Evolutionary conservation across 495 filamentous ascomycete species (phyloP).

Genomic region (Corynascus novoguineensis): DNA sequence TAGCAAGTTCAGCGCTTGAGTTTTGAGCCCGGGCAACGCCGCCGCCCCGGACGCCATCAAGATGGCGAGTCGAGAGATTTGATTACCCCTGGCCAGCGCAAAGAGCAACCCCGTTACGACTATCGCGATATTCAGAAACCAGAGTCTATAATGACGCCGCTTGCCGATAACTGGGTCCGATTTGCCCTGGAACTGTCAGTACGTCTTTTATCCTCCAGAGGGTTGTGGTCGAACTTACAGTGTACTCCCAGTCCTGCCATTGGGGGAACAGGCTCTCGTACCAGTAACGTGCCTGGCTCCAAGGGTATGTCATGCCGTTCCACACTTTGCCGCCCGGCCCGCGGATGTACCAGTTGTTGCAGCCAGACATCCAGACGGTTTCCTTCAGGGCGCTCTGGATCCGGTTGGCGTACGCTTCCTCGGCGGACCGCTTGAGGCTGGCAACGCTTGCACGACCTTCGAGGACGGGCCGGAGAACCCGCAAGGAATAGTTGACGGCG

Average conservation of each 20-base stretch:
- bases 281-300: slow-evolving; percentile 17
- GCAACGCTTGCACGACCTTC: slow-evolving; percentile 28
- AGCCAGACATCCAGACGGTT: slow-evolving; percentile 29
- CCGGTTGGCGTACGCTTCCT: slow-evolving; percentile 24
- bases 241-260: slow-evolving; percentile 15
- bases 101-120: not conserved
- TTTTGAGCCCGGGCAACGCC: not conserved
- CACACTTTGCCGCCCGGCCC: slow-evolving; percentile 6
- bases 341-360: slow-evolving; percentile 41
- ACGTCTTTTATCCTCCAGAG: not conserved
- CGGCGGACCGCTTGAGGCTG: slow-evolving; percentile 33
- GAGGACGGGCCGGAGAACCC: slow-evolving; percentile 32
- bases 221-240: not conserved
- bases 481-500: slow-evolving; percentile 32
- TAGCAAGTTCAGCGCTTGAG: not conserved
- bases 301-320: slow-evolving; percentile 21
- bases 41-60: not conserved
- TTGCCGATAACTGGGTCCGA: not conserved
- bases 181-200: not conserved
- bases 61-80: not conserved
- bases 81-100: not conserved
- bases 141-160: not conserved
- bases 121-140: not conserved
- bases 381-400: slow-evolving; percentile 24
- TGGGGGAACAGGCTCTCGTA: slow-evolving; percentile 9